A percentile compares a stretch with the other conserved stretches of the same genome.
These are phyloP conservation scores for Nicotiana tabacum DNA, from an alignment of 257 asterid genomes.

Conservation along the genomic window DNA sequence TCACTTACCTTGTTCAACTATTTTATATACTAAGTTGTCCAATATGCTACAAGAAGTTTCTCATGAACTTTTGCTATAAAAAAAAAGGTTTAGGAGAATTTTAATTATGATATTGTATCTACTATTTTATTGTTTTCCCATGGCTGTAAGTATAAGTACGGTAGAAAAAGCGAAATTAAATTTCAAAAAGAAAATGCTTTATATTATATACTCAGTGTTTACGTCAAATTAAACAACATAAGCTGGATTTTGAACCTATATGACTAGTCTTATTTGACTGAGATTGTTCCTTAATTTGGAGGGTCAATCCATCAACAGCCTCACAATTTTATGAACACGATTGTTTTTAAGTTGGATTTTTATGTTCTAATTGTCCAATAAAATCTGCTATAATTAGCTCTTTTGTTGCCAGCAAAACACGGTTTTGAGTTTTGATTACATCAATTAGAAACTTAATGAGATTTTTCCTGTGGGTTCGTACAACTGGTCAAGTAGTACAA, in stretches of 20 bases:
- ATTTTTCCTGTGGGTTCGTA: neutral
- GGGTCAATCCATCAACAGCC: neutral
- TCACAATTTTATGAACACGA: neutral
- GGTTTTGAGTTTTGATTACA: neutral
- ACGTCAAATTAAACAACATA: no score
- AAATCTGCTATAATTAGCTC: neutral
- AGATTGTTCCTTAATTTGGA: neutral
- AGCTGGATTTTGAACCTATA: neutral
- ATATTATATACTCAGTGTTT: no score
- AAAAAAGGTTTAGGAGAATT: no score
- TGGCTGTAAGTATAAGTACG: neutral
- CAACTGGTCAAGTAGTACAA: neutral
- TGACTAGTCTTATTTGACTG: neutral
- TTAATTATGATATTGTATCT: no score
- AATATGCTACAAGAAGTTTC: no score
- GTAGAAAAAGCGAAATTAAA: neutral
- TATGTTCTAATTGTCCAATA: neutral
- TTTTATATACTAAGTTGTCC: no score
- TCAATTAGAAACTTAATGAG: neutral
- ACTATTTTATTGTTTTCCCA: neutral
- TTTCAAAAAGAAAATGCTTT: no score
- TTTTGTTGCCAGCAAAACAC: conserved; percentile 1
- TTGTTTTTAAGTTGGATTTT: neutral
- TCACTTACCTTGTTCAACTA: neutral
- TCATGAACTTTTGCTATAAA: no score